Base-by-base conservation (phyloP, 805 yeast genomes). In the Sugiyamaella americana region DNA sequence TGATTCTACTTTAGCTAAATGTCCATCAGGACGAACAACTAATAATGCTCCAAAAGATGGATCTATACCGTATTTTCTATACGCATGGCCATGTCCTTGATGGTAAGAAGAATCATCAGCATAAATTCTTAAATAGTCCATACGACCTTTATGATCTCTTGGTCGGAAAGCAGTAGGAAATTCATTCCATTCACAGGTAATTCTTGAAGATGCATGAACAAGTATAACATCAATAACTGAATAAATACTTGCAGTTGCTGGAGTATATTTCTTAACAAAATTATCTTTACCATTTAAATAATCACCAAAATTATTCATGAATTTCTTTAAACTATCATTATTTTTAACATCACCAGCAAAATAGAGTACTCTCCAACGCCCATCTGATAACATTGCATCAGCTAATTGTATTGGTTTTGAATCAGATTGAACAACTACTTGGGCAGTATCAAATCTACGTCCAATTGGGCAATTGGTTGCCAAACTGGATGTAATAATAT, bases 21-120 rank as follows among this genome's bases (percentile, higher is more conserved):
- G 60, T 2, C 68, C 68, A 49, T 64, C 68, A 10, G 68, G 68
- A 35, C 68, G 49, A 10, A 61, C 48, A 11, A 63, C 63, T 35
- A 63, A 46, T 29, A 60, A 46, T 35, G 57, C 52, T 5, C 67
- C 67, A 16, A 45, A 46, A 13, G 49, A 37, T 21, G 54, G 49
- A 40, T 62, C 59, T 41, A 63, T 57, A 4, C 67, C 67, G 46
- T 54, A 63, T 40, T 51, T 48, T 5, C 43, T 55, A 45, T 62
- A 63, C 2, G 60, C 60, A 47, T 62, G 59, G 41, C 54, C 48
- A 8, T 46, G 49, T n/a, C 66, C 66, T 42, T 59, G 54, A 43
- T 63, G 67, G 37, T 58, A 61, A 10, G 66, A 57, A 5, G 49
- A 48, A 24, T 55, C 65, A 41, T 56, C 54, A 20, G 58, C 49